These are phyloP conservation scores for Fusarium chuoi DNA, from an alignment of 2,329 filamentous ascomycete genomes.

Conservation along the genomic window DNA sequence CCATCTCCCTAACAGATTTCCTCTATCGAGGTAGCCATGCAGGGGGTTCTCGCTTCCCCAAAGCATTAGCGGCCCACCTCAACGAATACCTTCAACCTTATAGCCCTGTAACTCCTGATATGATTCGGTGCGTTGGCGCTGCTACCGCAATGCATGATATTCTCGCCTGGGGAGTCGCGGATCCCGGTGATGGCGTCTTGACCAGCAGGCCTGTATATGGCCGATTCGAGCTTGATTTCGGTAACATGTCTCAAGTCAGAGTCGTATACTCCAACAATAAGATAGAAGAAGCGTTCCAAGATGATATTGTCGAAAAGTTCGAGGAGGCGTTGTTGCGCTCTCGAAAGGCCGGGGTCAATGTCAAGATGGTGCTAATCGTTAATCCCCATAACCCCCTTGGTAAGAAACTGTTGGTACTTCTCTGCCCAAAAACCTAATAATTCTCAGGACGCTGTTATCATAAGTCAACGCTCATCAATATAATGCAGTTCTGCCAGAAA, in stretches of 20 bases:
- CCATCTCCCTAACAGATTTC: conserved; percentile 44
- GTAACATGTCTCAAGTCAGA: conserved; percentile 52
- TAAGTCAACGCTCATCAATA: conserved; percentile 52
- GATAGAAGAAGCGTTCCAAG: conserved; percentile 57
- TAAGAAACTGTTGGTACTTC: conserved; percentile 28
- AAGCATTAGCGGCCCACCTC: conserved; percentile 50
- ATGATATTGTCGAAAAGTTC: conserved; percentile 55
- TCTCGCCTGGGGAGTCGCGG: conserved; percentile 52
- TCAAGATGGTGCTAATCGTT: conserved; percentile 61
- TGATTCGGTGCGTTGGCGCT: conserved; percentile 50
- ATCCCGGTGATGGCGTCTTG: conserved; percentile 54
- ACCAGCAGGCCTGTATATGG: conserved; percentile 57
- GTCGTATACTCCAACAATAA: conserved; percentile 59
- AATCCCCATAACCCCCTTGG: conserved; percentile 65
- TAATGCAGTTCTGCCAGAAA: conserved; percentile 61
- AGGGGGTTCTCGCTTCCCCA: conserved; percentile 49
- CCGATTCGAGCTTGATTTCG: conserved; percentile 61
- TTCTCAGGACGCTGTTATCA: conserved; percentile 56
- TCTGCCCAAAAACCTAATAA: conserved; percentile 2
- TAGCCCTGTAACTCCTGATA: conserved; percentile 41
- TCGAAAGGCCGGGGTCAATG: conserved; percentile 49
- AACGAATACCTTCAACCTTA: conserved; percentile 52
- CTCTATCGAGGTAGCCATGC: conserved; percentile 51
- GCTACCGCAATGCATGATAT: conserved; percentile 55
- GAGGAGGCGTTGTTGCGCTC: conserved; percentile 54